A percentile compares a stretch with the other conserved stretches of the same genome.
These are phyloP conservation scores for Cutaneotrichosporon sp. DNA, from an alignment of 1,284 basidiomycete species.

Conservation along the genomic window DNA sequence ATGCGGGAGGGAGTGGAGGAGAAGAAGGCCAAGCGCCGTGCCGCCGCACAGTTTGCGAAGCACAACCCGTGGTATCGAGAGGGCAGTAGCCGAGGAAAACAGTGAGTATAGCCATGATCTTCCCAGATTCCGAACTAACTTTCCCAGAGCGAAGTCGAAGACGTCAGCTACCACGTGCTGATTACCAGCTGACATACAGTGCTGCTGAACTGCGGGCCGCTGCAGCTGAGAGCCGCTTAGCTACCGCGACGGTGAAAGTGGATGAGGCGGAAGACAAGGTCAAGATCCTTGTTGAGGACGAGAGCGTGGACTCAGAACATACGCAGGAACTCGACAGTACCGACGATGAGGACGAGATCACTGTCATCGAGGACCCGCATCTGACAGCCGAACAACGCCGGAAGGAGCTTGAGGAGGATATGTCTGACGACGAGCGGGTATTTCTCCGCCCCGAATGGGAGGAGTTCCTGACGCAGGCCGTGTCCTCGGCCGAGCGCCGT, in stretches of 20 bases:
- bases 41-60: conserved; percentile 29
- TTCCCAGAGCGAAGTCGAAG: conserved; percentile 39
- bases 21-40: conserved; percentile 28
- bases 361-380: conserved; percentile 27
- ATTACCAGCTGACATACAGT: conserved; percentile 14
- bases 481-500: neutral
- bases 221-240: conserved; percentile 36
- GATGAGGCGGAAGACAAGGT: neutral
- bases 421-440: conserved; percentile 34
- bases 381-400: conserved; percentile 24
- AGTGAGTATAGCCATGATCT: conserved; percentile 28
- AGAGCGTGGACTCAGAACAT: too few species aligned
- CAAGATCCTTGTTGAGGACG: too few species aligned
- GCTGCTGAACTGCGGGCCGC: conserved; percentile 40
- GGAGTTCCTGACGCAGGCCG: conserved; percentile 15
- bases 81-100: conserved; percentile 37
- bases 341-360: conserved; percentile 10
- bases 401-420: conserved; percentile 38
- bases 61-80: conserved; percentile 42
- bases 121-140: neutral
- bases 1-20: conserved; percentile 20
- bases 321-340: neutral
- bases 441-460: conserved; percentile 33
- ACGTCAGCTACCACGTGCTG: conserved; percentile 13
- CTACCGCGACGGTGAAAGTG: neutral